Evolutionary conservation across 1,284 basidiomycete species (phyloP), one percentile per base, ranked within the genome.

Genomic region (Cryptococcus sp.): DNA sequence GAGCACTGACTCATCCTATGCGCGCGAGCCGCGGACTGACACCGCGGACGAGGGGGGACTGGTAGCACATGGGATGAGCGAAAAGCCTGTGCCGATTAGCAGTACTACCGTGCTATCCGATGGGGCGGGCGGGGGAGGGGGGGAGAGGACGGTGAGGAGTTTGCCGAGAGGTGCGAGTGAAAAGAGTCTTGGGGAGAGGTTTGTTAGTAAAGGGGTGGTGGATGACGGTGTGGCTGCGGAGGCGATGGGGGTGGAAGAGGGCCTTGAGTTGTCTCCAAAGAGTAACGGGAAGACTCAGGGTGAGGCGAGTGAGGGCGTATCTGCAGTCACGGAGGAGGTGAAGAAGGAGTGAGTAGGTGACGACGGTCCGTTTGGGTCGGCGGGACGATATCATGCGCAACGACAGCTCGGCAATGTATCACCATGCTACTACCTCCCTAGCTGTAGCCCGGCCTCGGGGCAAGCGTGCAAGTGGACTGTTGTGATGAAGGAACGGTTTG

Each of bases 61-160:
- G 70, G 66, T 69, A 6, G 69, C 72, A 20, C 77, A 78, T 51
- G 75, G 71, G 6, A 75, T 78, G 71, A 67, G 67, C 43, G 73
- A 76, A 20, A 66, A 63, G 18, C 77, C 77, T 0, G 66, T 73
- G 6, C 69, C 77, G 13, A 63, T 78, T 45, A 70, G 64, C 43
- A 64, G 63, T 15, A 78, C 77, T 37, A 78, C 75, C 20, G 70
- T 70, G 24, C 51, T 71, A 1, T 42, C 51, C 6, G 61, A 60
- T 3, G 49, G 49, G 15, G 38, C 44, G 9, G 44, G 50, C 11
- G 37, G 18, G 28, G 23, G 38, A 18, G 45, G 12, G 21, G 55
- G 55, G 18, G 46, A 49, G 15, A 64, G 75, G 46, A 63, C 57
- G 52, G 68, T 76, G 23, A 69, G 68, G 8, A 58, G 63, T n/a